These are phyloP conservation scores for Talaromyces sp. DNA, from an alignment of 2,329 filamentous ascomycete genomes.

Conservation along the genomic window DNA sequence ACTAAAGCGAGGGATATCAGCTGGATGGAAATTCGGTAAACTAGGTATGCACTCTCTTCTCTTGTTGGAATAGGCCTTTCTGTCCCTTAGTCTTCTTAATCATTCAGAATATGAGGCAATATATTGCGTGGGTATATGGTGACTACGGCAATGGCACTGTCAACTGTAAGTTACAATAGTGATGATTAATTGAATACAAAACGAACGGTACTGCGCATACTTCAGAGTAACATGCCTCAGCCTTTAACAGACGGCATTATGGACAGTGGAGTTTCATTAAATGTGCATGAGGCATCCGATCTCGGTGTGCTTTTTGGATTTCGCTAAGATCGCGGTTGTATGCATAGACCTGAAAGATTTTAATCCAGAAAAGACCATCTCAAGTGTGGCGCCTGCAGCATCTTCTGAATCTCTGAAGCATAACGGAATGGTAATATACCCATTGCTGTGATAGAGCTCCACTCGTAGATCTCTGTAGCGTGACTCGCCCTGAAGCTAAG, in stretches of 20 bases:
- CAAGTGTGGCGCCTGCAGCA: conserved; percentile 5
- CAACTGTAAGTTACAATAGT: background rate
- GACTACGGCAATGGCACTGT: too few relatives aligned
- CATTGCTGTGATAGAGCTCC: background rate
- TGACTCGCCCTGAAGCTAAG: background rate
- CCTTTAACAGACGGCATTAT: background rate
- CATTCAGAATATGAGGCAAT: background rate
- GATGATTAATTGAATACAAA: background rate
- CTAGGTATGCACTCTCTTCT: conserved; percentile 8
- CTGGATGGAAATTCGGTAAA: background rate
- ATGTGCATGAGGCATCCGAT: conserved; percentile 9
- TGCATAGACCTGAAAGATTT: background rate
- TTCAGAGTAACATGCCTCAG: background rate
- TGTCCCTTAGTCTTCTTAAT: background rate
- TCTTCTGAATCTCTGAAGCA: background rate
- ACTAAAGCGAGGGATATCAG: conserved; percentile 16
- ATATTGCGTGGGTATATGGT: background rate
- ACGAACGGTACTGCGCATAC: background rate
- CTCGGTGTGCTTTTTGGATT: background rate
- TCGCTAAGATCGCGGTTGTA: conserved; percentile 3
- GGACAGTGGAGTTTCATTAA: background rate
- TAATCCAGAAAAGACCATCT: background rate
- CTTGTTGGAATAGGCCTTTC: background rate
- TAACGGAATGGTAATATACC: background rate
- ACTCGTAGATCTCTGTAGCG: conserved; percentile 6